Evolutionary conservation across 2,329 filamentous ascomycete species (phyloP).

Genomic region (Cadophora luteo-olivacea): DNA sequence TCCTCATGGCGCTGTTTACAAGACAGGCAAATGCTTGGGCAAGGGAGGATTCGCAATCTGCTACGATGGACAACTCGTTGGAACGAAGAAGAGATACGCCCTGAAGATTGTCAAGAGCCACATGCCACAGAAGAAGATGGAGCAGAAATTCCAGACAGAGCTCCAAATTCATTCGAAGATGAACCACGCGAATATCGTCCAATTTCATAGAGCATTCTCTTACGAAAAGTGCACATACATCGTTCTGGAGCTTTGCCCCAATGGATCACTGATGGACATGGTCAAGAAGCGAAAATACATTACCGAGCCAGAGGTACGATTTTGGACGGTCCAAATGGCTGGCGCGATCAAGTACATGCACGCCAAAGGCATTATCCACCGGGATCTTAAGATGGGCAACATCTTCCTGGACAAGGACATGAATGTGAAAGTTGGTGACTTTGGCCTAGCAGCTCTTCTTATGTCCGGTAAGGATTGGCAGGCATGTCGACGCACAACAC

Average conservation of each 20-base stretch:
- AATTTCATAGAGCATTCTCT: conserved; percentile 92
- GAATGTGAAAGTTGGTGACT: conserved; percentile 98
- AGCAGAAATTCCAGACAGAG: conserved; percentile 85
- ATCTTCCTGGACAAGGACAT: conserved; percentile 93
- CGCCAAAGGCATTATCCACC: conserved; percentile 91
- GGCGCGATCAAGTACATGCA: conserved; percentile 99
- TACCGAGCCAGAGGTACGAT: conserved; percentile 91
- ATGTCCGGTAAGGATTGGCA: conserved; percentile 91
- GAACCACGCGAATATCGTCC: conserved; percentile 93
- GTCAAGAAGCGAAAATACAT: conserved; percentile 90
- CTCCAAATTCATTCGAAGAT: conserved; percentile 99
- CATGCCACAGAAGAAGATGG: conserved; percentile 79
- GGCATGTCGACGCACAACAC: conserved; percentile 81
- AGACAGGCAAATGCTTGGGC: conserved; percentile 75
- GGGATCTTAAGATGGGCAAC: conserved; percentile 97
- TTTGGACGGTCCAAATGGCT: conserved; percentile 92
- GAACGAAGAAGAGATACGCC: conserved; percentile 72
- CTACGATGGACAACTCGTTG: conserved; percentile 72
- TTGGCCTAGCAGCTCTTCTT: conserved; percentile 89
- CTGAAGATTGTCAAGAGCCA: conserved; percentile 85
- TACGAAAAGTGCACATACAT: conserved; percentile 91
- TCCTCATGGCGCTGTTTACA: conserved; percentile 73
- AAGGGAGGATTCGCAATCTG: conserved; percentile 86
- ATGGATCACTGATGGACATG: conserved; percentile 97
- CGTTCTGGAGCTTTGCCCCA: conserved; percentile 91